These are phyloP conservation scores for Amborella trichopoda DNA, from an alignment of 164 flowering plant species.

Conservation along the genomic window DNA sequence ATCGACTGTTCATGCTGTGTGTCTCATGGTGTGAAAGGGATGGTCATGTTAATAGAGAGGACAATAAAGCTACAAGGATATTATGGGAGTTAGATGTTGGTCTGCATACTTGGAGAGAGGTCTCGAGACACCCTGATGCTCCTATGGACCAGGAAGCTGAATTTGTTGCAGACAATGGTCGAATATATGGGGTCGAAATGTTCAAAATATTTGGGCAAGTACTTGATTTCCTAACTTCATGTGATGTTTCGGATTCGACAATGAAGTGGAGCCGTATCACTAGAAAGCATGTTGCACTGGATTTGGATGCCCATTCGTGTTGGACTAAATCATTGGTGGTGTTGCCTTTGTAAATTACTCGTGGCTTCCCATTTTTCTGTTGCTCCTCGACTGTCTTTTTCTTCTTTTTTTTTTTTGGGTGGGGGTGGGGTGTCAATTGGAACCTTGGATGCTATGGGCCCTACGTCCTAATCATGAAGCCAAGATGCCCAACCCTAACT, in stretches of 20 bases:
- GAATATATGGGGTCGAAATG: slow-evolving; percentile 86
- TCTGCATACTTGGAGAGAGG: slow-evolving; percentile 59
- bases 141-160: slow-evolving; percentile 99
- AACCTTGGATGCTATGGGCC: too few relatives aligned
- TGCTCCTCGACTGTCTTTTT: too few relatives aligned
- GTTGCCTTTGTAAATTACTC: slow-evolving; percentile 36
- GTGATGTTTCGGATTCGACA: slow-evolving; percentile 34
- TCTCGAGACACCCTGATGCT: slow-evolving; percentile 89
- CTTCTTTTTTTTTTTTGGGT: too few relatives aligned
- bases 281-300: slow-evolving; percentile 62
- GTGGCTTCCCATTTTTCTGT: not conserved
- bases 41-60: slow-evolving; percentile 61
- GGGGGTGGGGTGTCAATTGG: too few relatives aligned
- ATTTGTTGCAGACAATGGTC: slow-evolving; percentile 58
- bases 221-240: slow-evolving; percentile 71
- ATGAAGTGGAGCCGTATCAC: slow-evolving; percentile 64
- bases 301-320: slow-evolving; percentile 79
- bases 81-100: slow-evolving; percentile 80
- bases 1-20: slow-evolving; percentile 72
- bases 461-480: too few relatives aligned
- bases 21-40: slow-evolving; percentile 98
- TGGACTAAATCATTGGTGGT: slow-evolving; percentile 72
- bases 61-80: slow-evolving; percentile 85
- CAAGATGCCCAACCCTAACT: too few relatives aligned
- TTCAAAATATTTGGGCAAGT: slow-evolving; percentile 96